Evolutionary conservation across 2,329 filamentous ascomycete species (phyloP), one percentile per base, ranked within the genome.

Genomic region (Xylaria sp.): DNA sequence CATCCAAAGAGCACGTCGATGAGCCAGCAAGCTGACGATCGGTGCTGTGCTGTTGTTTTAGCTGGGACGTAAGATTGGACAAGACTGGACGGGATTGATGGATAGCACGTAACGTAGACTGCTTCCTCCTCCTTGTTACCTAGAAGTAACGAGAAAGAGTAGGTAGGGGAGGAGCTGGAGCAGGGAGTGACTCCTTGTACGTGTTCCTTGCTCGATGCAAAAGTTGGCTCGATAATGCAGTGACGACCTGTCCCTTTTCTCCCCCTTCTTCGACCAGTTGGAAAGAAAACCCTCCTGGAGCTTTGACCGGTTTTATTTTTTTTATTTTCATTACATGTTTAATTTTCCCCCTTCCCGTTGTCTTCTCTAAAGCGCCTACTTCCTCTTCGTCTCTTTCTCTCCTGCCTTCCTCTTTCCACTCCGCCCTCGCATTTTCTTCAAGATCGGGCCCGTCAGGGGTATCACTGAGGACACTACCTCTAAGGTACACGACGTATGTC

Each of bases 1-100:
- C 71, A 72, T 72, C 71, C 68, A 71, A 69, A 57, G 63, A 41
- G 59, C 51, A 55, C 18, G 57, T 49, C 39, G 48, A 62, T 46
- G 18, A 25, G 56, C 33, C 9, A 36, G 33, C 33, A n/a, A 41
- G 56, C 52, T n/a, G 58, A 43, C n/a, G 59, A 62, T 55, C n/a
- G 63, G 6, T 59, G 39, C 33, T 36, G 8, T 46, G 15, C 7
- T 46, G 46, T 20, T 20, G 46, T 48, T 18, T 9, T 10, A 10
- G 46, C 6, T 48, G n/a, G 41, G 64, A 58, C 3, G 28, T 15
- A 43, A 61, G 49, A 49, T 51, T 51, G 49, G 60, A 18, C 18
- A 46, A n/a, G 41, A 18, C 15, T n/a, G 41, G 41, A n/a, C 41
- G 41, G 46, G 46, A n/a, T 7, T 59, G 60, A 43, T 49, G 23